Conservation (phyloP, 768 basidiomycete species). For the Flagelloscypha sp. region DNA sequence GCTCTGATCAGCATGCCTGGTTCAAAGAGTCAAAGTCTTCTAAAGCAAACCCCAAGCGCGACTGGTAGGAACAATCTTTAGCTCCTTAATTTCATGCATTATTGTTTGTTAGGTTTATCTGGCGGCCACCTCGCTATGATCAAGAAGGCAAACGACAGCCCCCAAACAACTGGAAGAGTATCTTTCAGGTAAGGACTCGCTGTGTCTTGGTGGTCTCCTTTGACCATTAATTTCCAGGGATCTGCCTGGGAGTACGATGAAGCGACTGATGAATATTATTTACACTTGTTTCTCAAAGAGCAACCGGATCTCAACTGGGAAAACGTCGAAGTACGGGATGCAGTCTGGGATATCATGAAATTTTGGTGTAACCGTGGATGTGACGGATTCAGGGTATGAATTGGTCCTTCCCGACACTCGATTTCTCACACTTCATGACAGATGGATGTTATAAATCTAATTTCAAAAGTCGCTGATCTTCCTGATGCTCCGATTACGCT, state of each 20-base stretch:
- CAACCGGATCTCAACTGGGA: constrained; percentile 80
- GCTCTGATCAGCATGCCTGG: constrained; percentile 70
- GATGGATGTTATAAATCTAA: constrained; percentile 68
- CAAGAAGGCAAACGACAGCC: constrained; percentile 44
- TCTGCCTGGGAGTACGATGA: constrained; percentile 69
- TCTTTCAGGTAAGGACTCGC: constrained; percentile 46
- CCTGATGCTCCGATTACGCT: constrained; percentile 58
- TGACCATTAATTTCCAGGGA: constrained; percentile 25
- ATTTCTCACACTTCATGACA: constrained; percentile 16
- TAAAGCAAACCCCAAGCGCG: constrained; percentile 50
- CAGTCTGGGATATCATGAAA: constrained; percentile 56
- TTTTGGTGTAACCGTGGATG: constrained; percentile 73
- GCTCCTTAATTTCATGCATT: no score
- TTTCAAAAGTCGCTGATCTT: constrained; percentile 53
- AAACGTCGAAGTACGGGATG: constrained; percentile 48
- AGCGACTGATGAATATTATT: constrained; percentile 58
- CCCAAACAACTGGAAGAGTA: constrained; percentile 69
- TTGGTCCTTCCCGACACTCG: background rate
- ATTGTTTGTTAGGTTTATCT: no score
- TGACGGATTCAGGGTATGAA: constrained; percentile 64
- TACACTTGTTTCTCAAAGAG: constrained; percentile 56
- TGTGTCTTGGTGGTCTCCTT: background rate
- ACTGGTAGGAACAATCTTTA: no score
- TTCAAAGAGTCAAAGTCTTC: constrained; percentile 51
- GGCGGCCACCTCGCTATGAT: constrained; percentile 53